Evolutionary conservation across 2,329 filamentous ascomycete species (phyloP).

Genomic region (Fusarium albidum): DNA sequence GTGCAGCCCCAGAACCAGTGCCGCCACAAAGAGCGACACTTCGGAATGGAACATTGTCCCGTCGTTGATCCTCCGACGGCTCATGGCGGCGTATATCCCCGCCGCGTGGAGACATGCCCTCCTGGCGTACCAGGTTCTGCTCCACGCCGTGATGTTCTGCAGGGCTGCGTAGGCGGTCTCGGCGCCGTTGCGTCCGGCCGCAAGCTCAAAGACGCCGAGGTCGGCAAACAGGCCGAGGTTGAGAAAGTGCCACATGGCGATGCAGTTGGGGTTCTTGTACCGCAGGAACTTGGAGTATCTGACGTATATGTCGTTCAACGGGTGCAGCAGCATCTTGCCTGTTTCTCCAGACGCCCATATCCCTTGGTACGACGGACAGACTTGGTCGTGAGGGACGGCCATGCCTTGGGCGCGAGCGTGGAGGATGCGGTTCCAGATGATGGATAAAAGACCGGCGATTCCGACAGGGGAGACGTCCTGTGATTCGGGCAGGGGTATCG

Average conservation of each 20-base stretch:
- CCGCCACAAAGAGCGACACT: constrained; percentile 5
- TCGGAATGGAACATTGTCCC: constrained; percentile 7
- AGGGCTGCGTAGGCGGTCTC: background rate
- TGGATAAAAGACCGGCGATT: constrained; percentile 5
- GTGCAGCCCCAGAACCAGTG: background rate
- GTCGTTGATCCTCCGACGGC: constrained; percentile 1
- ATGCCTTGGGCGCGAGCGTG: background rate
- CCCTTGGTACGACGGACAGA: too few species aligned
- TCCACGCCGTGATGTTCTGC: constrained; percentile 8
- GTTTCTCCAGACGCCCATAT: background rate
- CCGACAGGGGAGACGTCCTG: background rate
- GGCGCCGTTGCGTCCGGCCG: background rate
- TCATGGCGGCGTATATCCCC: background rate
- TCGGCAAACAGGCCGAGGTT: background rate
- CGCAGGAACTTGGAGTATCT: background rate
- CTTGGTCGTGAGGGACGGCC: too few species aligned
- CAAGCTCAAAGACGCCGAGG: constrained; percentile 11
- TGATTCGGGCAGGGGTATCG: fast-evolving
- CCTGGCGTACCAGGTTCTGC: background rate
- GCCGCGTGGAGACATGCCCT: constrained; percentile 13
- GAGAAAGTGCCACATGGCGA: constrained; percentile 11
- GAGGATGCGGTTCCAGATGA: constrained; percentile 5
- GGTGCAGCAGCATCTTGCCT: background rate
- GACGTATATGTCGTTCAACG: background rate
- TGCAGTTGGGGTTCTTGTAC: constrained; percentile 13